Base-by-base conservation (phyloP, 2,329 filamentous ascomycete species). In the Phaeosphaeriaceae sp. region DNA sequence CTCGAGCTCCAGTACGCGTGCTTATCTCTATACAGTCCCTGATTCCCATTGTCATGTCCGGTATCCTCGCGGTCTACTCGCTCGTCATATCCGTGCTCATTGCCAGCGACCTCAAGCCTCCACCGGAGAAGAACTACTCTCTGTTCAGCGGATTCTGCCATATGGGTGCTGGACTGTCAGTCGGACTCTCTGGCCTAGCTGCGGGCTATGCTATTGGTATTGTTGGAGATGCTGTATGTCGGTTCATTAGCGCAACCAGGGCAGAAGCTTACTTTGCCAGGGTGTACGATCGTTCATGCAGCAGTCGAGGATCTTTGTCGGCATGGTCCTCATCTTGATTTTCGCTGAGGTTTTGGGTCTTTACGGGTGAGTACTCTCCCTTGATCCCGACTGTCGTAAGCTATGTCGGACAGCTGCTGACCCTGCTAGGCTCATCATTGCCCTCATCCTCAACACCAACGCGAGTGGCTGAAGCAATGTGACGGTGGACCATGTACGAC, bases 311-410 rank as follows among this genome's bases (percentile, higher is more conserved):
- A 91, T 99, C 67, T 99, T 97, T 71, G 95, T 99, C 51, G 95
- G 95, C 79, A 98, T 98, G 95, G 94, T 99, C 49, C 82, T 99
- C 72, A 98, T 98, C 69, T 86, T 98, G 64, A 99, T 99, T 87
- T 99, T 99, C 77, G 95, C 93, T 57, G 95, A 99, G 84, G 95
- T 99, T 19, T 78, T 99, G 77, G 95, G 95, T 78, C 89, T 99
- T 30, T 99, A 99, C 74, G 95, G 95, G 93, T 97, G 85, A 68
- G 90, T 62, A 49, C 22, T 17, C 22, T 3, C 21, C 2, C 21
- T 24, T 2, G 10, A 17, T 8, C n/a, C 23, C 13, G 35, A 28
- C 21, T 4, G 19, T 21, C 17, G 11, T 4, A 22, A 32, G 43
- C 44, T 47, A n/a, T 26, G 24, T 15, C 35, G 26, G 49, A 30